phyloP scores from a whole-genome alignment of 352 stramenopile genomes.

The Phytopythium helicoides region DNA sequence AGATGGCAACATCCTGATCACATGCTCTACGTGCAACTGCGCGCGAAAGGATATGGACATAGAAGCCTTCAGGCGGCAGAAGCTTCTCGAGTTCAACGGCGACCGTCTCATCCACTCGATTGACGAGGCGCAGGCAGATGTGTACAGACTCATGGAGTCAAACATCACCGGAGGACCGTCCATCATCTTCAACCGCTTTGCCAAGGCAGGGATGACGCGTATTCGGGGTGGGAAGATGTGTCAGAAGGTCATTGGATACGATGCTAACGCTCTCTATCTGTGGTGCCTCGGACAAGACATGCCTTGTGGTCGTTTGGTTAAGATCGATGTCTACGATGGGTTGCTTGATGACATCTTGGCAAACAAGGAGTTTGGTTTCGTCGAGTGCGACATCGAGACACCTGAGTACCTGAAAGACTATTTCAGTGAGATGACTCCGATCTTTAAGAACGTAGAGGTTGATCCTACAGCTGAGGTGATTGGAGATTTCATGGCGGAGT shows the following conservation, averaged over 20 bases:
- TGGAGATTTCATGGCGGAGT: conserved; percentile 26
- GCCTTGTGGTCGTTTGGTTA: conserved; percentile 22
- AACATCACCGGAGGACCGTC: conserved; percentile 21
- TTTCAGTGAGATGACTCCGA: conserved; percentile 34
- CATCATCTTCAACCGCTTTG: conserved; percentile 21
- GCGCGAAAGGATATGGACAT: conserved; percentile 18
- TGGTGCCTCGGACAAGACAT: conserved; percentile 27
- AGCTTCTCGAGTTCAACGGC: conserved; percentile 19
- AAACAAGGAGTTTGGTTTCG: conserved; percentile 34
- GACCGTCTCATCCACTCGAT: conserved; percentile 15
- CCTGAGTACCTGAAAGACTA: conserved; percentile 27
- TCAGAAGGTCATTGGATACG: conserved; percentile 27
- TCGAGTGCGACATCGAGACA: conserved; percentile 35
- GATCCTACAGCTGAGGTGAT: conserved; percentile 18
- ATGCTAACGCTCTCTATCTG: conserved; percentile 30
- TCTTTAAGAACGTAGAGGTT: conserved; percentile 36
- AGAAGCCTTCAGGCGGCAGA: conserved; percentile 10
- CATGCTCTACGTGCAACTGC: conserved; percentile 12
- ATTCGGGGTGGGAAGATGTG: conserved; percentile 19
- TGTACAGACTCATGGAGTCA: conserved; percentile 15
- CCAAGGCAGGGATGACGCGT: conserved; percentile 11
- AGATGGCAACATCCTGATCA: conserved; percentile 13
- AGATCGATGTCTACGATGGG: conserved; percentile 15
- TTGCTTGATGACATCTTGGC: conserved; percentile 30
- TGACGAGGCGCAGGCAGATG: conserved; percentile 15